Percentiles rank a stretch among this genome's conserved stretches.
phyloP scores from a whole-genome alignment of 495 filamentous ascomycete species.

The Hypoxylon lienhwacheense region DNA sequence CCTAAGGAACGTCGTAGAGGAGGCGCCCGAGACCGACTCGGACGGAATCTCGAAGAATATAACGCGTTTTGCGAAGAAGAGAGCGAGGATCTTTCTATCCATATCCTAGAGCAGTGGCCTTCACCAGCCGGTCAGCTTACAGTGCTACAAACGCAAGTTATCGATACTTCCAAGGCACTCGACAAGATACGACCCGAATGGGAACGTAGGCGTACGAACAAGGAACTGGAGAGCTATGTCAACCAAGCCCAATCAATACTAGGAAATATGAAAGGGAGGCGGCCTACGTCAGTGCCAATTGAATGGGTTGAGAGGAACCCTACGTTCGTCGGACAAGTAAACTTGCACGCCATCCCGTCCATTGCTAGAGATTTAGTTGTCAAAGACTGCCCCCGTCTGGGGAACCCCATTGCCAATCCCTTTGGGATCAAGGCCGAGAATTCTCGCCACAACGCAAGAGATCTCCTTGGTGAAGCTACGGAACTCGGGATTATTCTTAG shows the following conservation, averaged over 20 bases:
- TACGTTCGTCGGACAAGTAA: slow-evolving; percentile 5
- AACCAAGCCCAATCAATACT: slow-evolving; percentile 45
- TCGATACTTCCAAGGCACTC: slow-evolving; percentile 45
- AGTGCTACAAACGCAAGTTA: slow-evolving; percentile 10
- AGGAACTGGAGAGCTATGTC: slow-evolving; percentile 49
- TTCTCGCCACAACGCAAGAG: neutral
- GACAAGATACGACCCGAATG: slow-evolving; percentile 51
- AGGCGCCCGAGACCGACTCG: neutral
- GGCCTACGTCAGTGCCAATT: neutral
- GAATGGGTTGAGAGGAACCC: neutral
- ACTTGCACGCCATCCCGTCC: slow-evolving; percentile 1
- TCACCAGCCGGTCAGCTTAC: slow-evolving; percentile 22
- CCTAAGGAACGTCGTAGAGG: neutral
- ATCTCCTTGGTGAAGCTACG: neutral
- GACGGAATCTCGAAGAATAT: slow-evolving; percentile 35
- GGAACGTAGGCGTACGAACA: slow-evolving; percentile 50
- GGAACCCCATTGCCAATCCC: neutral
- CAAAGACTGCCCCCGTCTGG: slow-evolving; percentile 1
- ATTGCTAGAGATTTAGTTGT: slow-evolving; percentile 9
- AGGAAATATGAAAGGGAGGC: slow-evolving; percentile 10
- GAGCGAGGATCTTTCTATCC: slow-evolving; percentile 30
- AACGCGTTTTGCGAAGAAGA: slow-evolving; percentile 33
- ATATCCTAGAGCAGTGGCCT: slow-evolving; percentile 43
- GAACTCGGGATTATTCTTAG: slow-evolving; percentile 45
- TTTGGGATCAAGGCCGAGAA: too few species aligned